Evolutionary conservation across 2,329 filamentous ascomycete genomes (phyloP).

Genomic region (Canariomyces notabilis): DNA sequence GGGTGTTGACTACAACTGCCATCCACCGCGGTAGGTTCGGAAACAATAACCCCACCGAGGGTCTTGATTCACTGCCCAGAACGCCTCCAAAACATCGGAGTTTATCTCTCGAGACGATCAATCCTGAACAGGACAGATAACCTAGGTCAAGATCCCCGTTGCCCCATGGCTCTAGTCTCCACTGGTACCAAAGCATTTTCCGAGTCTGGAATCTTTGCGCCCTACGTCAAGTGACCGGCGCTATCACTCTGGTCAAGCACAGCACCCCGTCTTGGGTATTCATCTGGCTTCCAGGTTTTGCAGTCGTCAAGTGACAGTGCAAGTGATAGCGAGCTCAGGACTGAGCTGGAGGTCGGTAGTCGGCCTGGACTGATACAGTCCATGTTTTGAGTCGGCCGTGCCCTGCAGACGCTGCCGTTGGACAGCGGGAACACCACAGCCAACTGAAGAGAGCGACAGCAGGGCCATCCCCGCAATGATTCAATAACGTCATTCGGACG

Average conservation of each 20-base stretch:
- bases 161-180: background rate
- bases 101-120: slow-evolving; percentile 14
- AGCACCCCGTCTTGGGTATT: slow-evolving; percentile 9
- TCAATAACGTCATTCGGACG: slow-evolving; percentile 19
- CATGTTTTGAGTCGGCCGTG: slow-evolving; percentile 23
- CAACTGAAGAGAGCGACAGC: slow-evolving; percentile 14
- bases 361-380: slow-evolving; percentile 23
- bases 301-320: slow-evolving; percentile 2
- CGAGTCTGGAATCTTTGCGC: background rate
- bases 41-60: background rate
- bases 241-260: slow-evolving; percentile 9
- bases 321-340: slow-evolving; percentile 3
- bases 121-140: slow-evolving; percentile 6
- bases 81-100: slow-evolving; percentile 1
- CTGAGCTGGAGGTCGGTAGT: slow-evolving; percentile 11
- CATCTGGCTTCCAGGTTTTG: background rate
- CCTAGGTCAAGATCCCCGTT: background rate
- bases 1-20: background rate
- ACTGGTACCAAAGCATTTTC: background rate
- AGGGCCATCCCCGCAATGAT: slow-evolving; percentile 24
- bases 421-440: slow-evolving; percentile 19
- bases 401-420: slow-evolving; percentile 20
- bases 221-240: too few relatives aligned
- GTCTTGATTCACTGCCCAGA: background rate
- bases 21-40: background rate